phyloP scores from a whole-genome alignment of 306 rosid species.

The Astragalus membranaceus region DNA sequence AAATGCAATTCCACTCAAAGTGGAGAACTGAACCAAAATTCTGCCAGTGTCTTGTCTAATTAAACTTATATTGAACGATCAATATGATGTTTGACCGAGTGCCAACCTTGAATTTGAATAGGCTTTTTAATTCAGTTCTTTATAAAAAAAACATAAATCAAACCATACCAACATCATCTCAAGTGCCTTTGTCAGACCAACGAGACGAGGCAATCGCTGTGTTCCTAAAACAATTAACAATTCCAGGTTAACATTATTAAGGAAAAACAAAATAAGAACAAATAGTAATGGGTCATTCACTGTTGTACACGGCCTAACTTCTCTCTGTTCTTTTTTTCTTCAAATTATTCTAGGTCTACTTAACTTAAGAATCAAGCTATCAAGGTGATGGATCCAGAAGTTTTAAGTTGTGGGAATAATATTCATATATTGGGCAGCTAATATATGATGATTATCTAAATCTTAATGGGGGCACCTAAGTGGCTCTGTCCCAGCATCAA shows the following conservation, averaged over 20 bases:
- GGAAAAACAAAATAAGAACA: slow-evolving; percentile 5
- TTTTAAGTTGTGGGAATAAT: no score
- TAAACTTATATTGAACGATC: slow-evolving; percentile 2
- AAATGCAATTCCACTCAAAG: slow-evolving; percentile 5
- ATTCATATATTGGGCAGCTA: no score
- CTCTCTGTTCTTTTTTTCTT: not conserved
- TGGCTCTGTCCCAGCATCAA: no score
- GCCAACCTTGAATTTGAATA: slow-evolving; percentile 7
- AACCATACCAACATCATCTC: slow-evolving; percentile 86
- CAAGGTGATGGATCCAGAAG: no score
- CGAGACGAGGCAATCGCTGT: slow-evolving; percentile 97
- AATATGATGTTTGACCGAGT: not conserved
- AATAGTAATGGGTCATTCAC: not conserved
- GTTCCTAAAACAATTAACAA: slow-evolving; percentile 62
- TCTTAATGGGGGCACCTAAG: no score
- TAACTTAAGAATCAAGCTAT: not conserved
- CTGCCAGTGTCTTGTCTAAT: not conserved
- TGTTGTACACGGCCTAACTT: not conserved
- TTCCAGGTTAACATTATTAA: slow-evolving; percentile 17
- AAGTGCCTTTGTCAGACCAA: slow-evolving; percentile 85
- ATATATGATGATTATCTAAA: no score
- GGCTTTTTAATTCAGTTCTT: slow-evolving; percentile 15
- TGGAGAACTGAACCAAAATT: slow-evolving; percentile 25
- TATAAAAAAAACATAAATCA: not conserved
- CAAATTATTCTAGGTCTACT: not conserved